Percentiles rank a stretch among this genome's conserved stretches.
These are phyloP conservation scores for Debaryomyces prosopidis DNA, from an alignment of 805 yeast genomes.

Conservation along the genomic window DNA sequence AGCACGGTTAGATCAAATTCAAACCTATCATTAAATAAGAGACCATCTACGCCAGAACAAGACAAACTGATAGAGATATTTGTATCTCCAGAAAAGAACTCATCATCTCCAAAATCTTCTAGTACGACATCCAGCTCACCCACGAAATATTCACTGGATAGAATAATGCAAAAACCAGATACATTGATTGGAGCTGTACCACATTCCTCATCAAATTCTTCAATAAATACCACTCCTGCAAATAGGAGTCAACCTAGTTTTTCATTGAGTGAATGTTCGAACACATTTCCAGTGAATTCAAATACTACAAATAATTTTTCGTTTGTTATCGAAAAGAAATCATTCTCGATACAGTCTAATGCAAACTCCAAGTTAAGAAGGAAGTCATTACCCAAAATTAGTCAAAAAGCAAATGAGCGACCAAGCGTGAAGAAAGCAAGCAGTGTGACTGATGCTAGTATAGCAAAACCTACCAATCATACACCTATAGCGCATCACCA, in stretches of 20 bases:
- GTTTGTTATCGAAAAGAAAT: slow-evolving; percentile 15
- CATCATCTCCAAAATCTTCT: not conserved
- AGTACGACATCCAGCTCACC: slow-evolving; percentile 5
- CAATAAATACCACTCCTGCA: not conserved
- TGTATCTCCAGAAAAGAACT: slow-evolving; percentile 6
- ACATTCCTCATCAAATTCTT: not conserved
- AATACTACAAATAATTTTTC: slow-evolving; percentile 16
- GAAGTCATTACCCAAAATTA: slow-evolving; percentile 1
- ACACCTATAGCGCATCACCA: slow-evolving; percentile 1
- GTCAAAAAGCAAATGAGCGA: slow-evolving; percentile 1
- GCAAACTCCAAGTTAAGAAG: not conserved
- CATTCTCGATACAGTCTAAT: not conserved
- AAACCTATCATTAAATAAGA: not conserved
- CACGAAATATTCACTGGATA: slow-evolving; percentile 1
- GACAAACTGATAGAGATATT: not conserved
- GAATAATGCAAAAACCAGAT: slow-evolving; percentile 9
- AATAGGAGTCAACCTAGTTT: slow-evolving; percentile 4
- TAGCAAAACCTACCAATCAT: not conserved
- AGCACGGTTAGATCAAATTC: not conserved
- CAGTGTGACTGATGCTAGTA: slow-evolving; percentile 5
- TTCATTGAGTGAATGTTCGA: slow-evolving; percentile 15
- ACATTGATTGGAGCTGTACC: slow-evolving; percentile 10
- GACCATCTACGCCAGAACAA: not conserved
- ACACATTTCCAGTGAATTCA: slow-evolving; percentile 13
- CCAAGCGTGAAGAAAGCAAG: slow-evolving; percentile 3